Base-by-base conservation (phyloP, 805 yeast genomes). In the Myxozyma monticola region DNA sequence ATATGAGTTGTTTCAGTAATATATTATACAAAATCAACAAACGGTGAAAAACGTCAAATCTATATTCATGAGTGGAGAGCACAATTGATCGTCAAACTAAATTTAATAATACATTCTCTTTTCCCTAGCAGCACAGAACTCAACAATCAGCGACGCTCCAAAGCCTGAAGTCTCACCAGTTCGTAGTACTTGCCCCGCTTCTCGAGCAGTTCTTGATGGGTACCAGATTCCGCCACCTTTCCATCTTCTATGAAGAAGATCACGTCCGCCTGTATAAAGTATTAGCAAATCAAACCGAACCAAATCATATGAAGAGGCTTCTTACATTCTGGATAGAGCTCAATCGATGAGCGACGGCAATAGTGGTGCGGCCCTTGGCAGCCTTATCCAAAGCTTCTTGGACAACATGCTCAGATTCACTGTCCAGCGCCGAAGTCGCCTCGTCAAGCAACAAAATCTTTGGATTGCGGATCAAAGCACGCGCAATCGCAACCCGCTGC, bases 321-420 rank as follows among this genome's bases (percentile, higher is more conserved):
- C 29, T 18, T 17, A 30, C 52, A 49, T 74, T 72, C 39, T 71
- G 66, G 54, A 81, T 81, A 0, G 86, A 80, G 57, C 77, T 77
- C 69, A 85, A 72, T 62, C 91, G 71, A 65, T 84, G 91, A 14
- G 90, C 90, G 67, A 84, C 83, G 62, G 89, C 84, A 56, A 84
- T 68, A 37, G 85, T 80, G 1, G 90, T 84, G 60, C 89, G 80
- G 25, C 79, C 70, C 10, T 67, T 48, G 57, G 85, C 84, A 60
- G 84, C 87, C 14, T 66, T 69, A 9, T 71, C 71, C 51, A 80
- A 80, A 4, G 88, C 84, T 12, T 68, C 57, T 65, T 84, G 90
- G 49, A 84, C 83, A 63, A 76, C 76, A 6, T 80, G 69, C 65
- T 84, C 91, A 0, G 90, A 84, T 60, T 76, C 78, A 66, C 69